Base-by-base conservation (phyloP, 768 basidiomycete genomes). In the Crepidotus variabilis region DNA sequence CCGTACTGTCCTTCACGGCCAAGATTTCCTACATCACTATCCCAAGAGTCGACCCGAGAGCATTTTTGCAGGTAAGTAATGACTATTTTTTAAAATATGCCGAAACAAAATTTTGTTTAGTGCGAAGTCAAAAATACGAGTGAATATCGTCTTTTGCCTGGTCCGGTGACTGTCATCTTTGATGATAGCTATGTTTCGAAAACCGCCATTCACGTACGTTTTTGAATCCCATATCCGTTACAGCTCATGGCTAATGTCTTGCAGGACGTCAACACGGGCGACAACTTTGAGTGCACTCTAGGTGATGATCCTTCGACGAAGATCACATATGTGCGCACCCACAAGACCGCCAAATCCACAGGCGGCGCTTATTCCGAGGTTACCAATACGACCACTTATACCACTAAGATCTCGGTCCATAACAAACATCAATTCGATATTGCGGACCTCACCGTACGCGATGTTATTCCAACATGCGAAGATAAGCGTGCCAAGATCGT, bases 161-260 rank as follows among this genome's bases (percentile, higher is more conserved):
- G 85, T 0, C 70, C 74, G 0, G 78, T 83, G 36, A 77, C 68
- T 55, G 78, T 86, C 22, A 82, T 85, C 61, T 63, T 85, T 55
- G 78, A 86, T 60, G 81, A 83, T 55, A 73, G 74, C 50, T 83
- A 78, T 63, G 82, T 85, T 2, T 78, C 83, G n/a, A 78, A 75
- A 64, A 81, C 82, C 0, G 67, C 65, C 1, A 79, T 84, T 51
- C 60, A 60, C 10, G 79, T 81, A 60, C 46, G 73, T 66, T 6
- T 32, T 47, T 34, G 34, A 14, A 14, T 18, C 54, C 34, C 43
- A 43, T 47, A 46, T 18, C 16, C 50, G 14, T 35, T 32, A 22
- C 35, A 21, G 21, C 32, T 20, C 58, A 57, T n/a, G 51, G 14
- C 13, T 39, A 18, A 24, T 16, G 18, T 32, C 33, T 16, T 21